Evolutionary conservation across 805 yeast species (phyloP), one percentile per base, ranked within the genome.

Genomic region (Candida silvicultrix): DNA sequence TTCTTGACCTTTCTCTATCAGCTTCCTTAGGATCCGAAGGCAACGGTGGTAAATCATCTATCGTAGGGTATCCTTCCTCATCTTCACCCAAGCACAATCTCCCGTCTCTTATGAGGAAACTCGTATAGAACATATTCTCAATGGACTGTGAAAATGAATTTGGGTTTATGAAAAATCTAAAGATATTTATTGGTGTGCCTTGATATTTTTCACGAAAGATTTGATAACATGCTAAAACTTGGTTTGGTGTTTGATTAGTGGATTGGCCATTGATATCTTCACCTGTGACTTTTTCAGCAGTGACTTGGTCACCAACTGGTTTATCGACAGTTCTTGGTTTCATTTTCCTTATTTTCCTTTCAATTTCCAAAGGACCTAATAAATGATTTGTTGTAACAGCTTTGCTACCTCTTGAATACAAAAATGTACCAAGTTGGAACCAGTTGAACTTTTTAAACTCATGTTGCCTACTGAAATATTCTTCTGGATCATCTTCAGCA

Each of bases 91-190:
- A 53, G 21, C 69, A 65, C 32, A 89, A 63, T 53, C 71, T 78
- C 0, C 86, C 89, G 55, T 87, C 95, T 55, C 82, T 77, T 2
- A 89, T 77, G 40, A 92, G 66, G 56, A 90, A 89, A 59, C 96
- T 85, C 0, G 87, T 74, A 57, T 82, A 86, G 56, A 90, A 90
- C 55, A 92, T 65, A 58, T 88, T 89, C 61, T 92, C 97, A 2
- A 90, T 81, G 1, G 89, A 77, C 59, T 83, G 89, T 1, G 85
- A 70, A 63, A 83, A 90, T 7, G 92, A 83, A 15, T 66, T 50
- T 1, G 97, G 96, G 59, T 92, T 81, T 18, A 90, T 68, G 43
- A 87, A 75, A 53, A 85, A 82, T 49, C 72, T 69, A 57, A 78
- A 87, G 40, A 89, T 67, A 45, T 78, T 78, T 9, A 89, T 70